phyloP scores from a whole-genome alignment of 345 rosid genomes.

The Gossypium mustelinum region DNA sequence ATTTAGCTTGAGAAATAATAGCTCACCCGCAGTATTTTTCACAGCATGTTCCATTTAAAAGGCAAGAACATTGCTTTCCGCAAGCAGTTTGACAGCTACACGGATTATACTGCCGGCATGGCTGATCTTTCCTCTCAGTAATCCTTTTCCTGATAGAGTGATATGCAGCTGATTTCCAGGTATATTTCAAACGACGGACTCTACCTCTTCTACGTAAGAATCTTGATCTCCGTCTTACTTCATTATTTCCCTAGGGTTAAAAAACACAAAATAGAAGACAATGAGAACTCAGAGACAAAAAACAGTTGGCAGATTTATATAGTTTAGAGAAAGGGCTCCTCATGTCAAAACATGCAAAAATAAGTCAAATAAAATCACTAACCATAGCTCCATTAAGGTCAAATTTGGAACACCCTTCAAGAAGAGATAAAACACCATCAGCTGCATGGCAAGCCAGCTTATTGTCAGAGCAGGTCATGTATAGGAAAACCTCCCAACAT shows the following conservation, averaged over 20 bases:
- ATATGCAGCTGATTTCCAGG: constrained; percentile 95
- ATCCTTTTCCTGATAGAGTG: constrained; percentile 91
- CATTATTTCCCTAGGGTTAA: constrained; percentile 57
- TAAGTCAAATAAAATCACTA: constrained; percentile 22
- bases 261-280: not conserved
- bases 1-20: constrained; percentile 16
- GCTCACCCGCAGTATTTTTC: constrained; percentile 99
- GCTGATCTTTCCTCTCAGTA: constrained; percentile 95
- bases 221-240: constrained; percentile 88
- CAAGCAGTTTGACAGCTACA: constrained; percentile 91
- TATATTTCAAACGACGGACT: constrained; percentile 97
- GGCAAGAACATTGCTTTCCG: constrained; percentile 90
- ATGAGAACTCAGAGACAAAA: not conserved
- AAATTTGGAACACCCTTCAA: constrained; percentile 78
- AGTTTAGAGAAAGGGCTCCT: not conserved
- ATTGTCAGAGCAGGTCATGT: constrained; percentile 70
- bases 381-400: constrained; percentile 78
- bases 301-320: not conserved
- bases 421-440: constrained; percentile 59
- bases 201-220: constrained; percentile 89
- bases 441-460: constrained; percentile 54
- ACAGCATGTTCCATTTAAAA: constrained; percentile 93
- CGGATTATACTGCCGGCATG: constrained; percentile 97
- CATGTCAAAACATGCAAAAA: not conserved
- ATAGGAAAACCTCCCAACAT: constrained; percentile 39